Base-by-base conservation (phyloP, 1,139 yeast genomes). In the Saccharomycopsis phalli region DNA sequence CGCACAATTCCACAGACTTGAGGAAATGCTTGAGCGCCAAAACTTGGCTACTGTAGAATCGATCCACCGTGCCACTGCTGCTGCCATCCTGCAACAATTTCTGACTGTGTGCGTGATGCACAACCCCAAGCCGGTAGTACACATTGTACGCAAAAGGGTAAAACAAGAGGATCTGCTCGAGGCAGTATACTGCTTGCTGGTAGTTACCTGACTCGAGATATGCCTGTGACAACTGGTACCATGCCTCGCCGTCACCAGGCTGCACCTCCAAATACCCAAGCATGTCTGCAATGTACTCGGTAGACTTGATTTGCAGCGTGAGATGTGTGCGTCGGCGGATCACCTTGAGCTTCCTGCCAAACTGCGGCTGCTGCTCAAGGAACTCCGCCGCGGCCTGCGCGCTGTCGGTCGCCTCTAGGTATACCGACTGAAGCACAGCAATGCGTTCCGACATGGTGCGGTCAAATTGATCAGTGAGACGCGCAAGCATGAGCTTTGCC, bases 1-100 rank as follows among this genome's bases (percentile, higher is more conserved):
- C 82, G 50, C 84, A 79, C 36, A 88, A 63, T 60, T 88, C 96
- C 11, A 83, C 75, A 10, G 87, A 62, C 47, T 93, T 69, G 42
- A 80, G 62, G 51, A 74, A 81, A 52, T 75, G 69, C 52, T 77
- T 68, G 34, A 80, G 57, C 2, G 69, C 30, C 22, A 45, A 38
- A 7, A 17, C 25, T 20, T 37, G 30, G 7, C 21, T 30, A 8
- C 10, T 37, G 31, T 36, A 36, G 28, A 42, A 45, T 29, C 25
- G 31, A 3, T 45, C 47, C 11, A 45, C 26, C 1, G 42, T 36
- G 7, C 37, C 36, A 11, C 22, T 16, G 21, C 35, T 38, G 31
- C 32, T 31, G 20, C 37, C 34, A 25, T 44, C 45, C 17, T 30
- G 32, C 19, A 44, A 30, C 7, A 32, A 19, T 23, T 43, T 45